Evolutionary conservation across 2,329 filamentous ascomycete genomes (phyloP).

Genomic region (Clonostachys rosea): DNA sequence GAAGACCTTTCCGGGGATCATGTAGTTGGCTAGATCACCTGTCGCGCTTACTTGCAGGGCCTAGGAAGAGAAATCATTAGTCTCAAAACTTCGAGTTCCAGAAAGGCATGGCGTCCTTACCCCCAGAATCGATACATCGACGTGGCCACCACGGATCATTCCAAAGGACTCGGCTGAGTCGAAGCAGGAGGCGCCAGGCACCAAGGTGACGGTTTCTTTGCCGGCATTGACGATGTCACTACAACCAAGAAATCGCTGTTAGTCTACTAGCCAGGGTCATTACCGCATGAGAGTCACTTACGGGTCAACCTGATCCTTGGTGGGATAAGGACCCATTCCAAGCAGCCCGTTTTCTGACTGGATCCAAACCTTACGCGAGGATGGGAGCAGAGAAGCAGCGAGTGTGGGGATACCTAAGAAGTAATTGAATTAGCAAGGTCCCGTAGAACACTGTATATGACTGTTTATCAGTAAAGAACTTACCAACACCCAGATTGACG

Average conservation of each 20-base stretch:
- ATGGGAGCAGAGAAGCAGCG: slow-evolving; percentile 71
- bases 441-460: neutral
- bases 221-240: slow-evolving; percentile 79
- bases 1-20: slow-evolving; percentile 82
- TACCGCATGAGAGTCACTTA: slow-evolving; percentile 13
- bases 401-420: slow-evolving; percentile 69
- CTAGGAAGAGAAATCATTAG: neutral
- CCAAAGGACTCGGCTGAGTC: slow-evolving; percentile 78
- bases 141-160: slow-evolving; percentile 82
- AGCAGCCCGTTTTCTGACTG: slow-evolving; percentile 85
- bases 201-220: slow-evolving; percentile 79
- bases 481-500: slow-evolving; percentile 70
- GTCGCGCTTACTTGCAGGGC: slow-evolving; percentile 75
- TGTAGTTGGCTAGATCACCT: slow-evolving; percentile 83
- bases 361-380: slow-evolving; percentile 71
- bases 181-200: slow-evolving; percentile 73
- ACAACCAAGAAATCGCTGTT: neutral
- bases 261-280: neutral
- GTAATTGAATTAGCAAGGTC: slow-evolving; percentile 12
- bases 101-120: slow-evolving; percentile 21
- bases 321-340: slow-evolving; percentile 78
- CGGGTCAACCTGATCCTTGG: slow-evolving; percentile 65
- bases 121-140: slow-evolving; percentile 80
- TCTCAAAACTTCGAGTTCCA: slow-evolving; percentile 4
- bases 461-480: neutral